phyloP scores from a whole-genome alignment of 2,329 filamentous ascomycete genomes.

The Cladobotryum mycophilum region DNA sequence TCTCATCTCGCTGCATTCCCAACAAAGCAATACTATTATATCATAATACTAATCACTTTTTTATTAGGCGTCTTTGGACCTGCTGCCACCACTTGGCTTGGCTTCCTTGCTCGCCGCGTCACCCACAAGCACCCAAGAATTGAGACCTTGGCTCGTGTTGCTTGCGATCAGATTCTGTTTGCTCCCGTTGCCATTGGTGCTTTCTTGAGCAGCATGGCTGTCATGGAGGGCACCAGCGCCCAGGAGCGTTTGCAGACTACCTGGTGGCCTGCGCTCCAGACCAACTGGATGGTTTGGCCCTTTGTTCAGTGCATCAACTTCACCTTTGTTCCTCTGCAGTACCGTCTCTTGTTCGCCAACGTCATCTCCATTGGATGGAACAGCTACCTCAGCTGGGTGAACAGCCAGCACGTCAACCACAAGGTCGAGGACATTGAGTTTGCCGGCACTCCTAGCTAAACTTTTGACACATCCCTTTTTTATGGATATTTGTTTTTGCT shows the following conservation, averaged over 20 bases:
- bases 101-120: constrained; percentile 66
- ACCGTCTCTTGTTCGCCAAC: constrained; percentile 82
- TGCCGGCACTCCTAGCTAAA: neutral
- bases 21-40: neutral
- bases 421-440: constrained; percentile 5
- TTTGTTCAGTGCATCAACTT: constrained; percentile 82
- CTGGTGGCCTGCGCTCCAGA: constrained; percentile 65
- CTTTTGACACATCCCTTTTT: neutral
- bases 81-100: constrained; percentile 80
- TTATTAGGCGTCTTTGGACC: constrained; percentile 77
- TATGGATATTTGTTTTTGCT: neutral
- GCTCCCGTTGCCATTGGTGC: constrained; percentile 75
- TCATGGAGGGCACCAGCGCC: constrained; percentile 60
- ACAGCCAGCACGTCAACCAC: constrained; percentile 34
- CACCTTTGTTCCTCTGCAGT: constrained; percentile 74
- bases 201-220: constrained; percentile 80
- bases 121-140: constrained; percentile 55
- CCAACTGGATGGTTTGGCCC: constrained; percentile 89
- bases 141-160: constrained; percentile 72
- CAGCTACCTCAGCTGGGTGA: constrained; percentile 57
- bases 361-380: constrained; percentile 65
- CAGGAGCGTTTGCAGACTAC: constrained; percentile 64
- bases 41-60: neutral
- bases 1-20: neutral
- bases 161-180: constrained; percentile 74